Base-by-base conservation (phyloP, 345 rosid species). In the Crucihimalaya himalaica region DNA sequence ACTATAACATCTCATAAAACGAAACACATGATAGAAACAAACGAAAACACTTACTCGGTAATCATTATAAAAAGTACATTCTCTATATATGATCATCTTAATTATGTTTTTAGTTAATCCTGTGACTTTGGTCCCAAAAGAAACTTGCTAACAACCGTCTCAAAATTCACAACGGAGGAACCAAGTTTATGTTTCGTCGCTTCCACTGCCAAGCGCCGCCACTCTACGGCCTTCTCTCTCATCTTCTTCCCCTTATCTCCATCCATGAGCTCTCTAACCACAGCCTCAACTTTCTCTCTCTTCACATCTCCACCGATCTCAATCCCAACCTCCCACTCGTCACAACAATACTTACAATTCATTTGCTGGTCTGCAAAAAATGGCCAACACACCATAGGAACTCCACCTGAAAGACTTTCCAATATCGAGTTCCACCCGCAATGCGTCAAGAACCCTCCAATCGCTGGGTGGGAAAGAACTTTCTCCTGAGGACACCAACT, bases 321-420 rank as follows among this genome's bases (percentile, higher is more conserved):
- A 84, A 81, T 80, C 32, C 94, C 94, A 3, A 84, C 67, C n/a
- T 83, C 91, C 94, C 88, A 86, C 27, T 88, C 81, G 0, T 15
- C 70, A 31, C 86, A 73, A 31, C 68, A 52, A 51, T 28, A 88
- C 65, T 85, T 43, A 42, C 91, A 85, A 50, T 88, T 88, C 0
- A 79, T 86, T 29, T 74, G 91, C 25, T 88, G 93, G 54, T 88
- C 93, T 0, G 91, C 86, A 15, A 88, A 88, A 69, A 88, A 86
- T 1, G 93, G 88, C 88, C 91, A 88, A 46, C 88, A 85, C 12
- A 77, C 42, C 89, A 86, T 73, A 0, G 93, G 88, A 66, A 86
- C 83, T 5, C 91, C 89, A 0, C 69, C 11, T 0, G 65, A 54
- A 1, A 88, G 66, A 23, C 91, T 85, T 72, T 88, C 93, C 2